Conservation (phyloP, 225 moss, liverwort and hornwort genomes). For the Sphagnum tenellum region DNA sequence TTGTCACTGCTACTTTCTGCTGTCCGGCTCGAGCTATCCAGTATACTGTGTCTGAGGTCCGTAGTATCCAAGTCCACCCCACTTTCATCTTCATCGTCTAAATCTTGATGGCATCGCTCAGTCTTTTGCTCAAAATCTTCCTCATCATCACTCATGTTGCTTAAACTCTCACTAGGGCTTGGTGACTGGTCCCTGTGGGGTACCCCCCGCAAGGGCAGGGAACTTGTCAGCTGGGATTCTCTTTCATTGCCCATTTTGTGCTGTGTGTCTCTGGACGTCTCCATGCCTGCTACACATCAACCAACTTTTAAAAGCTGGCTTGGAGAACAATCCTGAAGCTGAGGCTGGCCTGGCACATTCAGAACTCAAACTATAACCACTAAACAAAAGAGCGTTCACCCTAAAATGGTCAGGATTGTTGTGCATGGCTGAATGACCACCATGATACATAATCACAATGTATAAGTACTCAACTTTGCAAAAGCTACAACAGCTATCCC, state of each 20-base stretch:
- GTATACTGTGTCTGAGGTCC: conserved; percentile 38
- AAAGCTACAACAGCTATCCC: no score
- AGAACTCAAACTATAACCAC: no score
- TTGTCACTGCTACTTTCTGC: conserved; percentile 14
- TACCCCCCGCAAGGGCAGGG: conserved; percentile 15
- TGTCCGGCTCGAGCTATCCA: conserved; percentile 30
- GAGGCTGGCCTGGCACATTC: no score
- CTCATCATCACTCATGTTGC: conserved; percentile 65
- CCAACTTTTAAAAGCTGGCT: no score
- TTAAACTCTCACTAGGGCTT: conserved; percentile 30
- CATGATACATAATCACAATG: no score
- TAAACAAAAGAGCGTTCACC: no score
- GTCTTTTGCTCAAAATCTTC: conserved; percentile 56
- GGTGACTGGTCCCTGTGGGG: conserved; percentile 29
- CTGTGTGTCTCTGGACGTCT: conserved; percentile 9
- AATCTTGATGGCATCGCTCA: conserved; percentile 36
- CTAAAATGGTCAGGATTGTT: no score
- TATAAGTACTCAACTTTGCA: no score
- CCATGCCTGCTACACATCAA: conserved; percentile 10
- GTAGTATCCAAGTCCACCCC: conserved; percentile 27
- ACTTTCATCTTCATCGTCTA: conserved; percentile 59
- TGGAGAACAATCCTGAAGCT: no score
- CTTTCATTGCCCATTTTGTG: not conserved
- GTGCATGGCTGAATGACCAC: no score
- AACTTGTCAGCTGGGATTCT: conserved; percentile 5